These are phyloP conservation scores for Acacia acuminata DNA, from an alignment of 306 rosid species.

Conservation along the genomic window DNA sequence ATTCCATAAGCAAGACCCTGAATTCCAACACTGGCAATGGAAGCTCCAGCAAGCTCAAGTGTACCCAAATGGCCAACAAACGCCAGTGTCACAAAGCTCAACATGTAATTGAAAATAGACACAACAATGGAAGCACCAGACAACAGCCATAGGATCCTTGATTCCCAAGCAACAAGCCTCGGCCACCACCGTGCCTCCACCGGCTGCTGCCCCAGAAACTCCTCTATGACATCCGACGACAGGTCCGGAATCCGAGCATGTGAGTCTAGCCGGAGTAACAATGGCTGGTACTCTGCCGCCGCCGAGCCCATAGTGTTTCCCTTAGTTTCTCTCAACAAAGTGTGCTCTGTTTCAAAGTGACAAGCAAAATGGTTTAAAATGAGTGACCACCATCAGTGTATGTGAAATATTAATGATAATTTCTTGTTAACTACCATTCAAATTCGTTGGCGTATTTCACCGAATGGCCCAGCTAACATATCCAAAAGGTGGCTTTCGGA, in stretches of 20 bases:
- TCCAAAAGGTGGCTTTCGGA: background rate
- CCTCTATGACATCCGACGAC: constrained; percentile 36
- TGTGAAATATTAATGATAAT: background rate
- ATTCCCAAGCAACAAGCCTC: constrained; percentile 66
- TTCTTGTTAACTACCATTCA: constrained; percentile 15
- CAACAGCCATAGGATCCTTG: constrained; percentile 68
- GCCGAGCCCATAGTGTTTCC: constrained; percentile 21
- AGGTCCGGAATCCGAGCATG: constrained; percentile 33
- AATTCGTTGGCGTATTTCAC: background rate
- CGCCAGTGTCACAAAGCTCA: constrained; percentile 46
- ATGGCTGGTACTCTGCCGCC: constrained; percentile 22
- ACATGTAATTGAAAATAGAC: constrained; percentile 40
- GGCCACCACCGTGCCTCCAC: constrained; percentile 23
- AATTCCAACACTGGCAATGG: constrained; percentile 33
- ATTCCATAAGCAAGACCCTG: constrained; percentile 40
- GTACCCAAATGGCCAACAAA: constrained; percentile 68
- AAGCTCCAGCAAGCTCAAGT: background rate
- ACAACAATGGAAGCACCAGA: constrained; percentile 44
- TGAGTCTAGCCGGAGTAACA: constrained; percentile 33
- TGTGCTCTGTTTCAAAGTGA: background rate
- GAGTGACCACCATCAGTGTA: background rate
- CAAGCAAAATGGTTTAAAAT: background rate
- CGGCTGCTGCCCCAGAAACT: background rate
- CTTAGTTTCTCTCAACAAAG: background rate
- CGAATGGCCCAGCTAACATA: background rate